A percentile compares a stretch with the other conserved stretches of the same genome.
Conservation (phyloP, 768 basidiomycete species). For the Collybia sordida region DNA sequence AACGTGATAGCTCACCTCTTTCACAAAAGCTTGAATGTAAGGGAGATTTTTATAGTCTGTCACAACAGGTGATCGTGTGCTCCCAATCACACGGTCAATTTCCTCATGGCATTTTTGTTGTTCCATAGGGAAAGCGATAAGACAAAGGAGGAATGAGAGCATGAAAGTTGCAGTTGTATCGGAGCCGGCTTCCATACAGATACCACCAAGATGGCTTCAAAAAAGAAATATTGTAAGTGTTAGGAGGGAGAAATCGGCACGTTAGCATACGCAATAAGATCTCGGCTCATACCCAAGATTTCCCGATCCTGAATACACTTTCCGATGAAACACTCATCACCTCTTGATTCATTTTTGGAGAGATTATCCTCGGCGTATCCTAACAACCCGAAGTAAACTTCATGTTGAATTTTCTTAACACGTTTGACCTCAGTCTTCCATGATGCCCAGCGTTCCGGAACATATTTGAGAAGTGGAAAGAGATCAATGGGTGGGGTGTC, state of each 20-base stretch:
- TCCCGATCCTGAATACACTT: slow-evolving; percentile 7
- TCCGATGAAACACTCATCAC: slow-evolving; percentile 24
- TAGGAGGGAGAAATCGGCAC: background rate
- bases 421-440: slow-evolving; percentile 12
- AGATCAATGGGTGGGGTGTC: background rate
- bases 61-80: background rate
- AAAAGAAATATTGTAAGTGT: background rate
- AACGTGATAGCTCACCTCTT: slow-evolving; percentile 13
- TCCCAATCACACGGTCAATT: background rate
- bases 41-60: background rate
- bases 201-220: slow-evolving; percentile 24
- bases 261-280: background rate
- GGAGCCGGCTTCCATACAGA: slow-evolving; percentile 23
- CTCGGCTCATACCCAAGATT: slow-evolving; percentile 5
- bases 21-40: slow-evolving; percentile 12
- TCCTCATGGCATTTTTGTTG: slow-evolving; percentile 13
- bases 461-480: slow-evolving; percentile 4
- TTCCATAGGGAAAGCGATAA: slow-evolving; percentile 18
- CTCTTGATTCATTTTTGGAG: slow-evolving; percentile 12
- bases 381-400: slow-evolving; percentile 5
- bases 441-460: slow-evolving; percentile 14
- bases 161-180: slow-evolving; percentile 24
- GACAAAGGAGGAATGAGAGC: slow-evolving; percentile 17
- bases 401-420: slow-evolving; percentile 1
- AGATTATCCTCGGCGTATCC: slow-evolving; percentile 1